Evolutionary conservation across 129 eudicot species (phyloP).

Genomic region (Flaveria brownii): DNA sequence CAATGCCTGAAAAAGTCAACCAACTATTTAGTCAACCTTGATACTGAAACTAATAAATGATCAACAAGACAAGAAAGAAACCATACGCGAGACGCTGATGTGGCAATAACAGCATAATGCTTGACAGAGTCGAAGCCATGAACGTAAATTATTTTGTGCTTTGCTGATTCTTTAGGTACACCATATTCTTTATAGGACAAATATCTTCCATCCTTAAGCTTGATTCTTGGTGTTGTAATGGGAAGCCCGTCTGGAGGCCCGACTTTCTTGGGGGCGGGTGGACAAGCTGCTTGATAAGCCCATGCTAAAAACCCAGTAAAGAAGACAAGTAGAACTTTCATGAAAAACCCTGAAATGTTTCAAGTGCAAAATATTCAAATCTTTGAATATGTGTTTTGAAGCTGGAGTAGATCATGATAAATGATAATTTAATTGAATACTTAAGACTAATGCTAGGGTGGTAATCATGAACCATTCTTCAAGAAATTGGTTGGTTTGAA

Average conservation of each 20-base stretch:
- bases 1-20: conserved; percentile 41
- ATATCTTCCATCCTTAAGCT: conserved; percentile 79
- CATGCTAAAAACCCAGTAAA: conserved; percentile 66
- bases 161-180: conserved; percentile 72
- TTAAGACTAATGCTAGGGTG: background rate
- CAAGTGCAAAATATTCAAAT: background rate
- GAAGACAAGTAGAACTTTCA: conserved; percentile 50
- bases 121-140: conserved; percentile 73
- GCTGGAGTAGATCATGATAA: background rate
- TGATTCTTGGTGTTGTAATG: conserved; percentile 71
- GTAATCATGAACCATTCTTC: background rate
- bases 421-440: background rate
- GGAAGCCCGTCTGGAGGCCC: conserved; percentile 79
- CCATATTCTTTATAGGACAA: conserved; percentile 76
- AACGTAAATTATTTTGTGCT: conserved; percentile 58
- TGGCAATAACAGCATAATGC: conserved; percentile 54
- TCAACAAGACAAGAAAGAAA: background rate
- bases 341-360: conserved; percentile 58
- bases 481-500: background rate
- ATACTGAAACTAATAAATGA: background rate
- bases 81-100: conserved; percentile 56
- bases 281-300: conserved; percentile 65
- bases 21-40: background rate
- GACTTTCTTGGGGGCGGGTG: conserved; percentile 70
- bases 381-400: background rate